These are phyloP conservation scores for Bimuria novae-zelandiae DNA, from an alignment of 2,329 filamentous ascomycete species.

Conservation along the genomic window DNA sequence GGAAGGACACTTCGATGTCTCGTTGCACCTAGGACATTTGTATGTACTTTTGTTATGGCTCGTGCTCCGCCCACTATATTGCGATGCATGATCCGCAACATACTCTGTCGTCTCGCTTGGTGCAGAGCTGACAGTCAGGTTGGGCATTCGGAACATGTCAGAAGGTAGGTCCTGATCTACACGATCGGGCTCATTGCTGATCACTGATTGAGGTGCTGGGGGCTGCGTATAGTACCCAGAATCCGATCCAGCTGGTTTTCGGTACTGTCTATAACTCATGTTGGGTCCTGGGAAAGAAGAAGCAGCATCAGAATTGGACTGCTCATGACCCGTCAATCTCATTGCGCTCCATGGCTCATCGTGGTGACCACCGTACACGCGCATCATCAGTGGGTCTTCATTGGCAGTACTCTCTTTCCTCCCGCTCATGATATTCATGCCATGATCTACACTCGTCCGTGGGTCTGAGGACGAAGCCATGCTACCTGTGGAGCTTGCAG, in stretches of 20 bases:
- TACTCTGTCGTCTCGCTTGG: constrained; percentile 22
- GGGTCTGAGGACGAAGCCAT: neutral
- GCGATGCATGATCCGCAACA: constrained; percentile 28
- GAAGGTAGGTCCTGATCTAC: constrained; percentile 27
- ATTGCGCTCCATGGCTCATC: constrained; percentile 37
- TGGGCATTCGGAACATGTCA: constrained; percentile 18
- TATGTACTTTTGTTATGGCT: constrained; percentile 17
- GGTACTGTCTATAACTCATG: constrained; percentile 22
- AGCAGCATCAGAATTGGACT: constrained; percentile 3
- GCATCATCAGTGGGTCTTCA: neutral
- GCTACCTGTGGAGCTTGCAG: neutral
- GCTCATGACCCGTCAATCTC: constrained; percentile 21
- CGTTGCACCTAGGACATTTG: constrained; percentile 27
- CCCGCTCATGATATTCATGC: neutral
- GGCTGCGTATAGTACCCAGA: constrained; percentile 40
- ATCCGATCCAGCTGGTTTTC: constrained; percentile 30
- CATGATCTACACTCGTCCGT: neutral
- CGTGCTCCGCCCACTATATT: constrained; percentile 31
- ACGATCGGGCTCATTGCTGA: constrained; percentile 33
- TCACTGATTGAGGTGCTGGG: constrained; percentile 33
- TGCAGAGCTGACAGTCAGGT: constrained; percentile 22
- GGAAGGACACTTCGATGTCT: constrained; percentile 40
- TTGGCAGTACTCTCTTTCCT: neutral
- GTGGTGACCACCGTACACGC: constrained; percentile 7
- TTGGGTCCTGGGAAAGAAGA: constrained; percentile 14